phyloP scores from a whole-genome alignment of 192 early-diverging fungal species.

The Funneliformis mosseae region DNA sequence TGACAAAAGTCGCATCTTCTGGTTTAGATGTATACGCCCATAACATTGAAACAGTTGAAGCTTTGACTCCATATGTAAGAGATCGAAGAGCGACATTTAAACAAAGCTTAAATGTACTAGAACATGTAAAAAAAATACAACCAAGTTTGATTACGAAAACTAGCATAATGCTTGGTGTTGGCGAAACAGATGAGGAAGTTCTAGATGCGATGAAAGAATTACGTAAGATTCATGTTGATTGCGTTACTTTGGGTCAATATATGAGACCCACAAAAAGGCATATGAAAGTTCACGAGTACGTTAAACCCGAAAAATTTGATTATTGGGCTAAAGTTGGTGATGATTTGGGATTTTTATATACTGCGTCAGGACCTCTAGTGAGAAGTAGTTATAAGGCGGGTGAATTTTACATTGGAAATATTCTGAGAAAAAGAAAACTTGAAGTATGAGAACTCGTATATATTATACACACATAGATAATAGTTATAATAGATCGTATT shows the following conservation, averaged over 20 bases:
- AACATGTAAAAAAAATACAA: constrained; percentile 80
- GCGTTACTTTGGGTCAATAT: constrained; percentile 97
- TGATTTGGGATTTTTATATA: constrained; percentile 90
- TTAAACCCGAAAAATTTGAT: constrained; percentile 89
- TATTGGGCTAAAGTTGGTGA: constrained; percentile 81
- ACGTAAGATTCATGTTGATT: constrained; percentile 82
- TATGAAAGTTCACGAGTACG: constrained; percentile 96
- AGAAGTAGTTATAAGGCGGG: constrained; percentile 96
- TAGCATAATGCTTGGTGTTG: constrained; percentile 97
- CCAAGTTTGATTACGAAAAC: constrained; percentile 92
- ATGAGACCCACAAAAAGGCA: constrained; percentile 99
- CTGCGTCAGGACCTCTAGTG: constrained; percentile 94
- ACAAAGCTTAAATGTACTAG: constrained; percentile 87
- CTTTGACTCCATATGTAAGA: constrained; percentile 84
- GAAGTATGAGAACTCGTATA: too few species aligned
- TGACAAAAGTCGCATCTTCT: constrained; percentile 81
- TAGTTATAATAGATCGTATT: too few species aligned
- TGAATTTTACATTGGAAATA: constrained; percentile 94
- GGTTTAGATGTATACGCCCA: constrained; percentile 98
- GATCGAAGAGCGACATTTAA: constrained; percentile 90
- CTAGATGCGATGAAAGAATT: constrained; percentile 83
- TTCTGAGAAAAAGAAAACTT: constrained; percentile 57
- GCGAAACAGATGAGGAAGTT: constrained; percentile 95
- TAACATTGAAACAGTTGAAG: constrained; percentile 97
- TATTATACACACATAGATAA: too few species aligned